Evolutionary conservation across 768 basidiomycete genomes (phyloP).

Genomic region (Suillus discolor): DNA sequence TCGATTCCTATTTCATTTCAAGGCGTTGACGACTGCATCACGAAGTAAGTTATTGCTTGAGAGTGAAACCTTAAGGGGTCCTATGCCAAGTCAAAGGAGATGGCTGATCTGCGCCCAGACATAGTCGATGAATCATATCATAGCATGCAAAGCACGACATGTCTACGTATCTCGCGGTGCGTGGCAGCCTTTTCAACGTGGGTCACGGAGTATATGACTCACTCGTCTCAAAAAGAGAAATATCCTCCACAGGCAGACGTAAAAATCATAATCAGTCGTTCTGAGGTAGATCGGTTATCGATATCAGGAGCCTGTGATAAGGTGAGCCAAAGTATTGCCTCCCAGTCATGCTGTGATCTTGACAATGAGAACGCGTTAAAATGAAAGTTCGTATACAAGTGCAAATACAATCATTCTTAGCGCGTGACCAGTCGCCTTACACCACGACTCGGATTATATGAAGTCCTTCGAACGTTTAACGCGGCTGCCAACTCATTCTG

Average conservation of each 20-base stretch:
- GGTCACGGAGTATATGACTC: constrained; percentile 14
- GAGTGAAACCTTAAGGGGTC: constrained; percentile 65
- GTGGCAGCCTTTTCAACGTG: constrained; percentile 7
- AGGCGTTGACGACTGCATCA: no score
- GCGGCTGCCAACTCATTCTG: neutral
- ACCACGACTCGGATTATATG: neutral
- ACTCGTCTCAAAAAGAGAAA: constrained; percentile 54
- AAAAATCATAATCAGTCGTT: constrained; percentile 42
- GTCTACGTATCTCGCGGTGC: constrained; percentile 16
- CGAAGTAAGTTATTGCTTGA: constrained; percentile 43
- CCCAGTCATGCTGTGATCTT: neutral
- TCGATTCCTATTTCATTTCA: no score
- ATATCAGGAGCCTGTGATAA: constrained; percentile 12
- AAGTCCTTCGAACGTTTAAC: neutral
- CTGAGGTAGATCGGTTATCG: constrained; percentile 40
- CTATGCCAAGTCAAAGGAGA: constrained; percentile 37
- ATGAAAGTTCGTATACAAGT: neutral
- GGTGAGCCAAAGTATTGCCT: constrained; percentile 7
- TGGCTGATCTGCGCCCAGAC: constrained; percentile 53
- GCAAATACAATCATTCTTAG: neutral
- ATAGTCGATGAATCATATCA: constrained; percentile 48
- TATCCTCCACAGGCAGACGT: constrained; percentile 38
- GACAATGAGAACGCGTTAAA: neutral
- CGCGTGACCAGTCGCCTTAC: neutral
- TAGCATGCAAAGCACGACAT: constrained; percentile 59